phyloP scores from a whole-genome alignment of 805 yeast genomes.

The Ogataea ganodermae region DNA sequence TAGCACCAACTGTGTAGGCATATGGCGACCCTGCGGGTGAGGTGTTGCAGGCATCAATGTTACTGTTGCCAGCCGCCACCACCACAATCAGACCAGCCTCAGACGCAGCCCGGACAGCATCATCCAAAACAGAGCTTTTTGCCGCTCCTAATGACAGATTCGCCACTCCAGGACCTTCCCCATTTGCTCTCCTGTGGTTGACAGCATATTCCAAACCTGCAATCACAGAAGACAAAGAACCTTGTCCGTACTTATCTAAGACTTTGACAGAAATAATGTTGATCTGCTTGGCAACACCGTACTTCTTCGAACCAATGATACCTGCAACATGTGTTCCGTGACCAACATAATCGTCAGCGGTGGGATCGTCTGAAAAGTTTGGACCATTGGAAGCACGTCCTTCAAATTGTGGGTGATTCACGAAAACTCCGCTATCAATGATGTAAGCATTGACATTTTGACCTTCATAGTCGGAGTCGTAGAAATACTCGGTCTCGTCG shows the following conservation, averaged over 20 bases:
- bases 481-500: conserved; percentile 46
- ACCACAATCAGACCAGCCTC: conserved; percentile 71
- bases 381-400: conserved; percentile 61
- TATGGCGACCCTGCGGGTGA: conserved; percentile 80
- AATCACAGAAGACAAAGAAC: conserved; percentile 64
- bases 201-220: conserved; percentile 70
- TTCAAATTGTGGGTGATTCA: conserved; percentile 62
- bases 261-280: conserved; percentile 74
- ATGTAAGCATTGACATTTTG: conserved; percentile 70
- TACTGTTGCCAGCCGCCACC: conserved; percentile 87
- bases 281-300: conserved; percentile 79
- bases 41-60: conserved; percentile 74
- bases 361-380: conserved; percentile 61
- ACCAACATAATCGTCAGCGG: conserved; percentile 70
- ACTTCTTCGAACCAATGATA: conserved; percentile 72
- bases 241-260: conserved; percentile 66
- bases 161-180: conserved; percentile 56
- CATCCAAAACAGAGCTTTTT: conserved; percentile 63
- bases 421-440: conserved; percentile 80
- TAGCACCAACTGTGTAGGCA: conserved; percentile 85
- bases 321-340: conserved; percentile 97
- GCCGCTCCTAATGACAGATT: conserved; percentile 82
- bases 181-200: conserved; percentile 47
- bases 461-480: conserved; percentile 51
- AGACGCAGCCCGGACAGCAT: conserved; percentile 75